Evolutionary conservation across 257 asterid species (phyloP).

Genomic region (Coffea eugenioides): DNA sequence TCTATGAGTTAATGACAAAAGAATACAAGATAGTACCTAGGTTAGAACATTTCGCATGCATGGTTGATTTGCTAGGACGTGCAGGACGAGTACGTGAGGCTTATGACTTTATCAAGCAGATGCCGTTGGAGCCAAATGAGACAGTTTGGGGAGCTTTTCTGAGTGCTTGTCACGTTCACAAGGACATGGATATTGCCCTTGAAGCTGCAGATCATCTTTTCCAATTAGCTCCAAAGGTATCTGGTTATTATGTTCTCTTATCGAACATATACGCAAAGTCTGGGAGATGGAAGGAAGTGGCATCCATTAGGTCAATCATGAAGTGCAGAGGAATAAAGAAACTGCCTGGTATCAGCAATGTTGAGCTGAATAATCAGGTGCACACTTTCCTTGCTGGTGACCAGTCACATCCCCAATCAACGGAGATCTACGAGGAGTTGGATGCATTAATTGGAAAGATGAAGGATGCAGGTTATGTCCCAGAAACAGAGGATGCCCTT

Average conservation of each 20-base stretch:
- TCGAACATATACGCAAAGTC: conserved; percentile 88
- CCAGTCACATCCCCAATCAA: conserved; percentile 54
- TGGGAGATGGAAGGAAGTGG: conserved; percentile 83
- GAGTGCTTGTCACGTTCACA: conserved; percentile 74
- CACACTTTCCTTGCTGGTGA: conserved; percentile 92
- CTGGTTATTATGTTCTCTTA: conserved; percentile 76
- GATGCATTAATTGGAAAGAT: conserved; percentile 67
- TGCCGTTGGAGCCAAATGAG: conserved; percentile 67
- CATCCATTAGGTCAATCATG: conserved; percentile 62
- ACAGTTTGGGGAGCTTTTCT: conserved; percentile 84
- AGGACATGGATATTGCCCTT: conserved; percentile 68
- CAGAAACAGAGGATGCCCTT: conserved; percentile 65
- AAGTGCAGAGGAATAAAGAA: conserved; percentile 67
- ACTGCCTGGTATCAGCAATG: conserved; percentile 77
- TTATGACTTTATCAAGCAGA: conserved; percentile 49
- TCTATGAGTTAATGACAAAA: conserved; percentile 57
- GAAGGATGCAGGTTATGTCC: conserved; percentile 78
- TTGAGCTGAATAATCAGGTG: conserved; percentile 53
- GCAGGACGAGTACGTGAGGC: conserved; percentile 72
- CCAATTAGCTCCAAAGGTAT: conserved; percentile 65
- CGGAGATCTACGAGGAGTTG: conserved; percentile 61
- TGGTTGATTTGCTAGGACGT: conserved; percentile 89
- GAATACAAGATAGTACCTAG: conserved; percentile 62
- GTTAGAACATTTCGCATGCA: conserved; percentile 76
- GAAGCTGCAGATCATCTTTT: conserved; percentile 80